phyloP scores from a whole-genome alignment of 441 rosid genomes.

The Dalechampia spathulata region DNA sequence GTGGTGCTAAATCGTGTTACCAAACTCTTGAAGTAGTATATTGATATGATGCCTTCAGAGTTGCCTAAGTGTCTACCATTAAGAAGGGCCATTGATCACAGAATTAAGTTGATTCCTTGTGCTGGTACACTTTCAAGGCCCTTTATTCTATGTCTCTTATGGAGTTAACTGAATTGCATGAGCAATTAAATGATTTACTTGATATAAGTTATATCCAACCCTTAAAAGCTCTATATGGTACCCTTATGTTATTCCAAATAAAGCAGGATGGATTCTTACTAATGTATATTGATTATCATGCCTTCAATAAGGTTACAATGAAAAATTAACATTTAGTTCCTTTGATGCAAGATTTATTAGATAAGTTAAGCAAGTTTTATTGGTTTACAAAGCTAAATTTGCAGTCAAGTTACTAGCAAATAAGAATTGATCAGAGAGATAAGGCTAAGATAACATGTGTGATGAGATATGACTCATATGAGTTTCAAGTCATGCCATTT shows the following conservation, averaged over 20 bases:
- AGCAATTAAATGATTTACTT: not conserved
- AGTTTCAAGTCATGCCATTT: not conserved
- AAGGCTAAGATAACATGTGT: constrained; percentile 1
- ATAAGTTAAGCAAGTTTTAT: too few species aligned
- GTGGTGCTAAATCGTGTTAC: not conserved
- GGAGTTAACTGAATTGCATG: not conserved
- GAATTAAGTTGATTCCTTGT: not conserved
- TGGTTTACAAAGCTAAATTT: constrained; percentile 13
- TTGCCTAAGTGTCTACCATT: not conserved
- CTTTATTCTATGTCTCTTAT: not conserved
- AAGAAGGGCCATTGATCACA: not conserved
- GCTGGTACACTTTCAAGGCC: not conserved
- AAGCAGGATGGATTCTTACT: too few species aligned
- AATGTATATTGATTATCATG: too few species aligned
- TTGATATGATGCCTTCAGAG: not conserved
- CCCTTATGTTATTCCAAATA: not conserved
- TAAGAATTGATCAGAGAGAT: not conserved
- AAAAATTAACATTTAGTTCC: not conserved
- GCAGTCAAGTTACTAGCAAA: not conserved
- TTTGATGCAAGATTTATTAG: too few species aligned
- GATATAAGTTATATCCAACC: not conserved
- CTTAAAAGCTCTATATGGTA: too few species aligned
- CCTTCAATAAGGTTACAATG: too few species aligned
- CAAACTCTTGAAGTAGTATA: not conserved
- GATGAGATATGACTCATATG: not conserved